Base-by-base conservation (phyloP, 306 rosid species). In the Vachellia collinsii region DNA sequence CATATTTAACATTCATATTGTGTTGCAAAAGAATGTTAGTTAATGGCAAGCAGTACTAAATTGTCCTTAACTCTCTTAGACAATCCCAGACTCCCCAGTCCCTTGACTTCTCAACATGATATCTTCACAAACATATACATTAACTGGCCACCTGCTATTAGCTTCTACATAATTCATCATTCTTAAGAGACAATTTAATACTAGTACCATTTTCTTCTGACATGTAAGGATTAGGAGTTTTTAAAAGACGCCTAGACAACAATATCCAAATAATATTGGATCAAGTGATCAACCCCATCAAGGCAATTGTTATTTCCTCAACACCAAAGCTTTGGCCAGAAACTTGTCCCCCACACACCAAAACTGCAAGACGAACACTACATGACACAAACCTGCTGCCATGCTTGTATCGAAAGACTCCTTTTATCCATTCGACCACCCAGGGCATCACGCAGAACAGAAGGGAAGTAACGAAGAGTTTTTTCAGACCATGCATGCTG, bases 401-500 rank as follows among this genome's bases (percentile, higher is more conserved):
- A 95, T 73, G 88, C 79, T 87, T 95, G 98, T 85, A 95, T 92
- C 50, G 91, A 91, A 51, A 84, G 86, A 63, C 96, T 86, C 84
- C 96, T 88, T 85, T 90, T 91, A 88, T 93, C 97, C 38, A 82
- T 87, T 58, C 94, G 89, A 43, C 89, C 88, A 75, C 86, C 83
- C 93, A 95, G 84, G 22, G 91, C 90, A 25, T 93, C 97, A 71
- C 94, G 98, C 67, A 95, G 83, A 86, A 92, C 89, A 25, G 97
- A 29, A 77, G 99, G 99, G 81, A 95, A 95, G 89, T 88, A 84
- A 39, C 88, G 86, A 6, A 93, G 86, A 51, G 99, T 95, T 89
- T 90, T 91, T 72, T 95, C 98, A 17, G 99, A 95, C 99, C 99
- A 95, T 39, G 96, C 87, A 85, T 95, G 99, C 39, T 86, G 85